A percentile compares a stretch with the other conserved stretches of the same genome.
Conservation (phyloP, 2,329 filamentous ascomycete species). For the Apiospora saccharicola region DNA sequence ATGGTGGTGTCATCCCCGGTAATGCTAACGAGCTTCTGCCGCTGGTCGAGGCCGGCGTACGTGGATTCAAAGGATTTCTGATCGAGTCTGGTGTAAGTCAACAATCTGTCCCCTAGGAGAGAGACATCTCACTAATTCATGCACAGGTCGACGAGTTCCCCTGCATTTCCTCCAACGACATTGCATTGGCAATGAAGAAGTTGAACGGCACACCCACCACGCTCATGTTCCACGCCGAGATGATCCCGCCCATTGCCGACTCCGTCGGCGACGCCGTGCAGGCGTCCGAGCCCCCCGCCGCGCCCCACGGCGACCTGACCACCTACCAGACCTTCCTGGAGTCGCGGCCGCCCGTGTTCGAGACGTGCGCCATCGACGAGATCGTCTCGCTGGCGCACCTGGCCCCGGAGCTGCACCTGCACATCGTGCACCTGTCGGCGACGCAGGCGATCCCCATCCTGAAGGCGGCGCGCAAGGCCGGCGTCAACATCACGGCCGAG, state of each 20-base stretch:
- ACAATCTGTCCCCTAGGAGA: not conserved
- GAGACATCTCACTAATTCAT: not conserved
- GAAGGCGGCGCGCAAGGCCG: slow-evolving; percentile 72
- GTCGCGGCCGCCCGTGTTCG: slow-evolving; percentile 87
- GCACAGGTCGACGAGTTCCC: slow-evolving; percentile 91
- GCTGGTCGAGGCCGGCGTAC: slow-evolving; percentile 83
- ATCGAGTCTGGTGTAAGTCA: slow-evolving; percentile 92
- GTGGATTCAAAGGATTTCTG: slow-evolving; percentile 97
- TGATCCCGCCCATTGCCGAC: slow-evolving; percentile 86
- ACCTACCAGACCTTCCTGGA: slow-evolving; percentile 90
- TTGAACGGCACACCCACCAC: slow-evolving; percentile 85
- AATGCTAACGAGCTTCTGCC: slow-evolving; percentile 82
- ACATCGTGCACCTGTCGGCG: slow-evolving; percentile 95
- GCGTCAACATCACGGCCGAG: slow-evolving; percentile 89
- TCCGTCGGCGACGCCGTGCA: slow-evolving; percentile 83
- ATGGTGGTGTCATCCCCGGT: slow-evolving; percentile 91
- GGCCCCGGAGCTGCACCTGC: slow-evolving; percentile 83
- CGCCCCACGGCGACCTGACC: slow-evolving; percentile 74
- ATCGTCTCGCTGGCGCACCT: slow-evolving; percentile 83
- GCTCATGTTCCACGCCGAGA: slow-evolving; percentile 99
- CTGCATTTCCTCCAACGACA: slow-evolving; percentile 81
- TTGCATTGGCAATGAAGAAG: slow-evolving; percentile 79
- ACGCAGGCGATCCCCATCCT: slow-evolving; percentile 86
- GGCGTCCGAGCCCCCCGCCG: slow-evolving; percentile 71
- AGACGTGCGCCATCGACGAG: slow-evolving; percentile 88